Evolutionary conservation across 768 basidiomycete genomes (phyloP).

Genomic region (Boletus reticulatus): DNA sequence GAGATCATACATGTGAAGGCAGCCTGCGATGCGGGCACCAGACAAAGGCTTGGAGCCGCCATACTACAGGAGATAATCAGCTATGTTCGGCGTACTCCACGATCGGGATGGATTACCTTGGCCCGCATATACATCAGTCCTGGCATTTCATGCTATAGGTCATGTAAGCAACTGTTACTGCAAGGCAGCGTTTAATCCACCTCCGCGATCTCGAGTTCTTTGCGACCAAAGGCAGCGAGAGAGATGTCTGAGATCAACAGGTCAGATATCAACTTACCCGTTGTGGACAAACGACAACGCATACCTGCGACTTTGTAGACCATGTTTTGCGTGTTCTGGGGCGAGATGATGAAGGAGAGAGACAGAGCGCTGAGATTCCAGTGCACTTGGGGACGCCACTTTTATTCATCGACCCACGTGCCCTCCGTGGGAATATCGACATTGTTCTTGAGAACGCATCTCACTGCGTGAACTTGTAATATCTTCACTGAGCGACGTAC

Average conservation of each 20-base stretch:
- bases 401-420: slow-evolving; percentile 35
- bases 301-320: slow-evolving; percentile 89
- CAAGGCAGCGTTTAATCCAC: slow-evolving; percentile 41
- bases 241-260: slow-evolving; percentile 64
- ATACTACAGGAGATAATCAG: slow-evolving; percentile 50
- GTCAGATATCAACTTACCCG: neutral
- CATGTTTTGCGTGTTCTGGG: slow-evolving; percentile 42
- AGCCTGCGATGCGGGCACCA: slow-evolving; percentile 95
- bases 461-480: neutral
- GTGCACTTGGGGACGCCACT: slow-evolving; percentile 19
- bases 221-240: slow-evolving; percentile 98
- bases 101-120: slow-evolving; percentile 55
- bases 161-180: slow-evolving; percentile 11
- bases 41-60: slow-evolving; percentile 79
- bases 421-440: slow-evolving; percentile 24
- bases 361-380: slow-evolving; percentile 17
- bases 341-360: slow-evolving; percentile 25
- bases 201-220: slow-evolving; percentile 99
- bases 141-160: slow-evolving; percentile 82
- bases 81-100: neutral
- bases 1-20: slow-evolving; percentile 84
- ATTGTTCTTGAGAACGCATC: slow-evolving; percentile 12
- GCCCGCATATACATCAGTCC: slow-evolving; percentile 91
- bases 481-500: neutral
- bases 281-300: slow-evolving; percentile 1